These are phyloP conservation scores for Celoporthe dispersa DNA, from an alignment of 2,329 filamentous ascomycete genomes.

Conservation along the genomic window DNA sequence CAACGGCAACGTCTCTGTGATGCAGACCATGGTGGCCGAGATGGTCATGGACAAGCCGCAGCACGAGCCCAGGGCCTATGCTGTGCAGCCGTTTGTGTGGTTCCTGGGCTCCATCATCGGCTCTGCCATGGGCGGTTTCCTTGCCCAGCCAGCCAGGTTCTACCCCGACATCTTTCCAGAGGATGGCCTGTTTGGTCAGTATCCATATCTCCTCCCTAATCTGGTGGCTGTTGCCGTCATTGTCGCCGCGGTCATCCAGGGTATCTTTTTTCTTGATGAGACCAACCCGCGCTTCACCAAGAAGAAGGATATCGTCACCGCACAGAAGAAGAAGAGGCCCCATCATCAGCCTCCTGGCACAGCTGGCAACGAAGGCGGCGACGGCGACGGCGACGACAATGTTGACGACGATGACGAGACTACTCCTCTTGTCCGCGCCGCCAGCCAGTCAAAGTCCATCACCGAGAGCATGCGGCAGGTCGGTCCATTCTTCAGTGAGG, in stretches of 20 bases:
- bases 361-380: slow-evolving; percentile 24
- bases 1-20: slow-evolving; percentile 47
- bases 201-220: slow-evolving; percentile 66
- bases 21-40: slow-evolving; percentile 49
- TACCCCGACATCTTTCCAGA: slow-evolving; percentile 39
- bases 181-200: slow-evolving; percentile 57
- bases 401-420: slow-evolving; percentile 37
- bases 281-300: slow-evolving; percentile 40
- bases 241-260: slow-evolving; percentile 65
- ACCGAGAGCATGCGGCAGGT: slow-evolving; percentile 33
- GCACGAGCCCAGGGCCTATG: slow-evolving; percentile 40
- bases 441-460: slow-evolving; percentile 34
- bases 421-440: slow-evolving; percentile 37
- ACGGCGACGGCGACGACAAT: slow-evolving; percentile 28
- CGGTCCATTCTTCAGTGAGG: slow-evolving; percentile 40
- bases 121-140: slow-evolving; percentile 29
- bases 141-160: slow-evolving; percentile 29
- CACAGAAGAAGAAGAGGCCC: background rate
- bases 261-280: slow-evolving; percentile 63
- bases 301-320: slow-evolving; percentile 8
- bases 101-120: slow-evolving; percentile 29
- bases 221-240: slow-evolving; percentile 67
- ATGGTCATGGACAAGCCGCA: slow-evolving; percentile 46
- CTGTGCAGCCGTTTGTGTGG: slow-evolving; percentile 30
- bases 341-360: slow-evolving; percentile 31